Base-by-base conservation (phyloP, 768 basidiomycete genomes). In the Termitomyces sp. region DNA sequence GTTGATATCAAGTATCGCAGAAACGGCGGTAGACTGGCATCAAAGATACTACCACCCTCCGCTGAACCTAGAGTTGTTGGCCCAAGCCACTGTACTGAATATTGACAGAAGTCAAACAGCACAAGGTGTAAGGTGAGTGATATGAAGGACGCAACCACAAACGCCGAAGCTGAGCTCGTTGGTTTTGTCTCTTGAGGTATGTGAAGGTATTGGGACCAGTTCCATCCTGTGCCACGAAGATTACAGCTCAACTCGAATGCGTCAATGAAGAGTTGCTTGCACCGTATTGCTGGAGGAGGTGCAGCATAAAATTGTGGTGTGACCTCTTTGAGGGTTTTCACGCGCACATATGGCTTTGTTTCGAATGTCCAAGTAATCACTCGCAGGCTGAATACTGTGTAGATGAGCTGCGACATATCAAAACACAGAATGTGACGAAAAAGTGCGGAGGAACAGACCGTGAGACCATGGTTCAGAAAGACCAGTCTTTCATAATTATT, bases 171-270 rank as follows among this genome's bases (percentile, higher is more conserved):
- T 23, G 79, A 75, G 1, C 66, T 60, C 7, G 71, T 69, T 2
- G 77, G 73, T 20, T 80, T 78, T 10, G 72, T 76, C 61, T 81
- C 79, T 5, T 58, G 68, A 5, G 80, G 75, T 28, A 80, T 53
- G 56, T 74, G 71, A 26, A 80, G 68, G 52, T 75, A 74, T 32
- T 69, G 63, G 2, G 84, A 82, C 80, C 84, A 87, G 46, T 79
- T 71, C 86, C 87, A 88, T 14, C 83, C 85, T 49, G 74, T 66
- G 7, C 87, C 87, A 18, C 87, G 83, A 14, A 82, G 63, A 60
- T 79, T 84, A 63, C 70, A 72, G 28, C 61, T 62, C 20, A 89
- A 75, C 56, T 88, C 85, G 14, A 78, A 61, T 2, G 79, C 78
- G 57, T 88, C 79, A 46, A 68, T 59, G 5, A 66, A 55, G 4